These are phyloP conservation scores for Colletotrichum chlorophyti DNA, from an alignment of 2,329 filamentous ascomycete genomes.

Conservation along the genomic window DNA sequence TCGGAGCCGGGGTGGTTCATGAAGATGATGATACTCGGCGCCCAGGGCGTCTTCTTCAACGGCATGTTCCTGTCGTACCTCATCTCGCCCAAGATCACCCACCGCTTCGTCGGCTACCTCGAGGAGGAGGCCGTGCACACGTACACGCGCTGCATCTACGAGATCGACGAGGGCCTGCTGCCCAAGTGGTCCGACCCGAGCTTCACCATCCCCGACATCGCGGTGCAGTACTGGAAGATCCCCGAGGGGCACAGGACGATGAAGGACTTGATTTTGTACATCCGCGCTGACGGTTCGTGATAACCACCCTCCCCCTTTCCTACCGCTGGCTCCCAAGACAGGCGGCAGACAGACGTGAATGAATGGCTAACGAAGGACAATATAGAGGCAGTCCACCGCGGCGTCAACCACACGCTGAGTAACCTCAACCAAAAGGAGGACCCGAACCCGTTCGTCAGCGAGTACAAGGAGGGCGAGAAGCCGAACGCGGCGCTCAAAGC, in stretches of 20 bases:
- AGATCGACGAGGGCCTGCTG: slow-evolving; percentile 84
- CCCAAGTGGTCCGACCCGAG: slow-evolving; percentile 78
- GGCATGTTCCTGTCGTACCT: slow-evolving; percentile 89
- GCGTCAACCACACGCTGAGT: slow-evolving; percentile 93
- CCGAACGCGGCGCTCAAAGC: slow-evolving; percentile 73
- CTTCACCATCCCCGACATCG: slow-evolving; percentile 85
- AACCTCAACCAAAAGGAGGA: slow-evolving; percentile 87
- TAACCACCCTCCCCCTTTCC: not conserved
- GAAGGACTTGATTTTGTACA: slow-evolving; percentile 86
- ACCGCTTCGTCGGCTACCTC: slow-evolving; percentile 95
- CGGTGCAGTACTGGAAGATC: slow-evolving; percentile 93
- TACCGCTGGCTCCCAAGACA: no score
- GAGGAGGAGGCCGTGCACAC: slow-evolving; percentile 98
- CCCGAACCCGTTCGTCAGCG: slow-evolving; percentile 89
- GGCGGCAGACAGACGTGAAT: no score
- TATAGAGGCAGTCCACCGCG: slow-evolving; percentile 82
- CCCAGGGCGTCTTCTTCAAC: slow-evolving; percentile 98
- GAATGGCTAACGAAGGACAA: slow-evolving; percentile 15
- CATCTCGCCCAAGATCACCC: slow-evolving; percentile 83
- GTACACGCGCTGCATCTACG: slow-evolving; percentile 87
- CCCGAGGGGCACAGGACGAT: slow-evolving; percentile 83
- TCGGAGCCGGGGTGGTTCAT: slow-evolving; percentile 80
- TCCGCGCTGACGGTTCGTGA: slow-evolving; percentile 70
- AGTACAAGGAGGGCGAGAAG: slow-evolving; percentile 75
- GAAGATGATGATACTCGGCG: slow-evolving; percentile 88